Evolutionary conservation across 2,329 filamentous ascomycete genomes (phyloP).

Genomic region (Cladosporium austrohemisphaericum): DNA sequence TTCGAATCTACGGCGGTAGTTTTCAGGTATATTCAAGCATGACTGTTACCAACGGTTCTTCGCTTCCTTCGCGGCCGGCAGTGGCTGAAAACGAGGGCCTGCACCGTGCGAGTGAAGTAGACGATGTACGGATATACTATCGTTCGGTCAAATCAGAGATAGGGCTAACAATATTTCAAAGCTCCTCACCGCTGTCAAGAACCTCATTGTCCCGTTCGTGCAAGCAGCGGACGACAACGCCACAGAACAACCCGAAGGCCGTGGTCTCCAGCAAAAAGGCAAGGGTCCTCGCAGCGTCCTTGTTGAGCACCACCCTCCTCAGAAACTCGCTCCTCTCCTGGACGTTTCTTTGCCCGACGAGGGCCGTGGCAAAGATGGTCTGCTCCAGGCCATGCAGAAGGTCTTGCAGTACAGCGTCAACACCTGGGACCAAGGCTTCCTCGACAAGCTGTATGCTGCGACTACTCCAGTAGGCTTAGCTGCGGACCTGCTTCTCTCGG

Average conservation of each 20-base stretch:
- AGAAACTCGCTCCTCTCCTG: slow-evolving; percentile 41
- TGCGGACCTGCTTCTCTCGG: slow-evolving; percentile 77
- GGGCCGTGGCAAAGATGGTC: slow-evolving; percentile 40
- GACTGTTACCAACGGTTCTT: slow-evolving; percentile 27
- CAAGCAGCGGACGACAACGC: slow-evolving; percentile 64
- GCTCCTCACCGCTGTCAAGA: slow-evolving; percentile 65
- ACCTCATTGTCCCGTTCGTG: slow-evolving; percentile 68
- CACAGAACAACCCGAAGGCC: slow-evolving; percentile 52
- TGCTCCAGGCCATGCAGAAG: slow-evolving; percentile 55
- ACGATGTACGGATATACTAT: slow-evolving; percentile 35
- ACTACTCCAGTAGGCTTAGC: slow-evolving; percentile 83
- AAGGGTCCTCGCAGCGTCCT: slow-evolving; percentile 47
- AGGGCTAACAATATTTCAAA: slow-evolving; percentile 35
- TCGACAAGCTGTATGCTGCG: slow-evolving; percentile 91
- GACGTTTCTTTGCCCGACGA: slow-evolving; percentile 36
- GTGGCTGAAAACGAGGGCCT: slow-evolving; percentile 19
- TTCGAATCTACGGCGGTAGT: too few species aligned
- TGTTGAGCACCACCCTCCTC: slow-evolving; percentile 43
- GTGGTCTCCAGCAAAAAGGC: slow-evolving; percentile 61
- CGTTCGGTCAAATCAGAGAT: too few species aligned
- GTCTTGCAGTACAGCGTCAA: slow-evolving; percentile 87
- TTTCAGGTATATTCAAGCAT: background rate
- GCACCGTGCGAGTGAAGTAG: slow-evolving; percentile 33
- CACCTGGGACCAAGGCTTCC: slow-evolving; percentile 96
- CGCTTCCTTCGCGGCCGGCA: slow-evolving; percentile 18